A percentile compares a stretch with the other conserved stretches of the same genome.
Evolutionary conservation across 2,329 filamentous ascomycete species (phyloP).

Genomic region (Xylariaceae sp.): DNA sequence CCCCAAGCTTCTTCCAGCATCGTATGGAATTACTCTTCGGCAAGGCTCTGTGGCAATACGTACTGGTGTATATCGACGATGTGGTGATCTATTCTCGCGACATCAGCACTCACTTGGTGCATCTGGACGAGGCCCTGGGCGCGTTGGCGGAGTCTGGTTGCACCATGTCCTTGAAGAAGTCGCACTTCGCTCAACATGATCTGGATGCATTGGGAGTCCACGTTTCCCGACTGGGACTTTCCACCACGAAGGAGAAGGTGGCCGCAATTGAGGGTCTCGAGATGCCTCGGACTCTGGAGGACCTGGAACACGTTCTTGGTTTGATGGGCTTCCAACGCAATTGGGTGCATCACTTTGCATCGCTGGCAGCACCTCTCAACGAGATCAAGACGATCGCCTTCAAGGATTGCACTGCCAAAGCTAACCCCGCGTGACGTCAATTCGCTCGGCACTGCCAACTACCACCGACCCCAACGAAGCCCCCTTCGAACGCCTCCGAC

Average conservation of each 20-base stretch:
- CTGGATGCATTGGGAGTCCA: not conserved
- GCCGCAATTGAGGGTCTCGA: not conserved
- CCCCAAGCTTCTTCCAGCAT: not conserved
- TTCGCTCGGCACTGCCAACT: not conserved
- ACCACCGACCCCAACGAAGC: not conserved
- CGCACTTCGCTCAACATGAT: not conserved
- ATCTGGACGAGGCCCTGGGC: not conserved
- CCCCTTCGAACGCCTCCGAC: too few species aligned
- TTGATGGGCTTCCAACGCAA: not conserved
- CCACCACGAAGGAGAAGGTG: not conserved
- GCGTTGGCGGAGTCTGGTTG: not conserved
- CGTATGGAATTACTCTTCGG: not conserved
- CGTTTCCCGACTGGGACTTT: not conserved
- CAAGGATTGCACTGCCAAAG: not conserved
- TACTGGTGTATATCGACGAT: slow-evolving; percentile 1
- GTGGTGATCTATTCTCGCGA: not conserved
- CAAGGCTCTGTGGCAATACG: not conserved
- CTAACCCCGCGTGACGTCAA: not conserved
- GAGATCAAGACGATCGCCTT: not conserved
- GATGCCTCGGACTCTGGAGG: not conserved
- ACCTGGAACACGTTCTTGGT: not conserved
- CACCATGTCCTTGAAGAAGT: slow-evolving; percentile 1
- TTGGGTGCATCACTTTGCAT: not conserved
- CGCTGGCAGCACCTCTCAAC: not conserved
- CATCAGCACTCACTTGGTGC: not conserved